Base-by-base conservation (phyloP, 2,329 filamentous ascomycete species). In the Paecilomyces formosus region DNA sequence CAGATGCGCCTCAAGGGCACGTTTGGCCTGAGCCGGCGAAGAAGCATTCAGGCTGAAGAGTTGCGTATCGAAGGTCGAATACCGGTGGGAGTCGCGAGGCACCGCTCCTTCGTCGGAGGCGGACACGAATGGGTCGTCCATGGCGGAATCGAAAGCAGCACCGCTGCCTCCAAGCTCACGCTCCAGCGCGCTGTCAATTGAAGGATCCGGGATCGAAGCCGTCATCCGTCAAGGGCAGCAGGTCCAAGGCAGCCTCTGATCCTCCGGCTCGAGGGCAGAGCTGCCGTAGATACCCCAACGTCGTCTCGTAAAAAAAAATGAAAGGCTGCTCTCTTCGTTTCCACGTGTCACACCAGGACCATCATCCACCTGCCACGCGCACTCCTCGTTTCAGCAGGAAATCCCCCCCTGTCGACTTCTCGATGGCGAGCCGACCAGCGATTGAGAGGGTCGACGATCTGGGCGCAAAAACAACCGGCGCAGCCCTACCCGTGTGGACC, bases 1-100 rank as follows among this genome's bases (percentile, higher is more conserved):
- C 54, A 99, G 82, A 75, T 97, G 94, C 55, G 92, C 91, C 74
- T 96, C 88, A 52, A 99, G 81, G 52, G 92, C 92, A 64, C 89
- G 88, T 75, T 90, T 96, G 49, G 92, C 90, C 70, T 97, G 92
- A 57, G 86, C 85, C 9, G 93, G 91, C 0, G 93, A 96, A 28
- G 89, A 81, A n/a, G 90, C 84, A 64, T 89, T 89, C 22, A 93
- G 79, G 39, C 87, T 87, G 72, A 95, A 92, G 28, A 90, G 78
- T 55, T 93, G 86, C 54, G 85, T 85, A 73, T 96, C 91, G 71
- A 96, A 95, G 63, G 85, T 84, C 57, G 90, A 92, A 74, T 90
- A 94, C 64, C 92, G 87, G 64, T 92, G 85, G 55, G 80, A 62
- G 58, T 75, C 73, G 55, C 69, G 71, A 55, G 72, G 80, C 31